These are phyloP conservation scores for Tulasnella calospora DNA, from an alignment of 768 basidiomycete species.

Conservation along the genomic window DNA sequence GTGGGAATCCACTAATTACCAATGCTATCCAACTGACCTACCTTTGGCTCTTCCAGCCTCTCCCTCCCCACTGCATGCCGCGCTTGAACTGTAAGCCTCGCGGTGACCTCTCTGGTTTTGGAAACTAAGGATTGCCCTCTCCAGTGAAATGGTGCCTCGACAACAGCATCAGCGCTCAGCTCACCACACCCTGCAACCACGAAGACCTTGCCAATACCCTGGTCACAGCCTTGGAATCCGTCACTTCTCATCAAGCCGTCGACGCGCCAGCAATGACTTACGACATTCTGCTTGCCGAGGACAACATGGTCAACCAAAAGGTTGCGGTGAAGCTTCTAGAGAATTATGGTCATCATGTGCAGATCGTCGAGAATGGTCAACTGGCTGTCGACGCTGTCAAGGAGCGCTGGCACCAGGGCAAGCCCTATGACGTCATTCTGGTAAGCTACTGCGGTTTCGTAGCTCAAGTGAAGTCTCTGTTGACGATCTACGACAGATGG, in stretches of 20 bases:
- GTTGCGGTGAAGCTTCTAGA: constrained; percentile 94
- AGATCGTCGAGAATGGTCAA: constrained; percentile 96
- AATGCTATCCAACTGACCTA: not conserved
- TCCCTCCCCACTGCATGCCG: constrained; percentile 48
- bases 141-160: constrained; percentile 94
- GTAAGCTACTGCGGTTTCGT: constrained; percentile 45
- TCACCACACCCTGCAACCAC: constrained; percentile 82
- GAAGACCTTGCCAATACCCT: constrained; percentile 90
- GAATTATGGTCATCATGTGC: constrained; percentile 90
- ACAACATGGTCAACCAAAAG: constrained; percentile 94
- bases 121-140: constrained; percentile 26
- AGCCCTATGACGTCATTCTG: constrained; percentile 86
- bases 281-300: constrained; percentile 93
- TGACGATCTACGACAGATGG: constrained; percentile 61
- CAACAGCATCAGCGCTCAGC: constrained; percentile 91
- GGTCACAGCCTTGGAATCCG: constrained; percentile 89
- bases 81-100: constrained; percentile 61
- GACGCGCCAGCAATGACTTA: constrained; percentile 81
- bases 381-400: constrained; percentile 91
- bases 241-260: constrained; percentile 83
- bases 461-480: constrained; percentile 15
- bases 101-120: not conserved
- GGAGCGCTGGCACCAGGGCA: constrained; percentile 59
- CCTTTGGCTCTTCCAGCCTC: not conserved
- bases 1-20: constrained; percentile 28